Percentiles rank a stretch among this genome's conserved stretches.
These are phyloP conservation scores for Leavenworthia alabamica DNA, from an alignment of 345 rosid genomes.

Conservation along the genomic window DNA sequence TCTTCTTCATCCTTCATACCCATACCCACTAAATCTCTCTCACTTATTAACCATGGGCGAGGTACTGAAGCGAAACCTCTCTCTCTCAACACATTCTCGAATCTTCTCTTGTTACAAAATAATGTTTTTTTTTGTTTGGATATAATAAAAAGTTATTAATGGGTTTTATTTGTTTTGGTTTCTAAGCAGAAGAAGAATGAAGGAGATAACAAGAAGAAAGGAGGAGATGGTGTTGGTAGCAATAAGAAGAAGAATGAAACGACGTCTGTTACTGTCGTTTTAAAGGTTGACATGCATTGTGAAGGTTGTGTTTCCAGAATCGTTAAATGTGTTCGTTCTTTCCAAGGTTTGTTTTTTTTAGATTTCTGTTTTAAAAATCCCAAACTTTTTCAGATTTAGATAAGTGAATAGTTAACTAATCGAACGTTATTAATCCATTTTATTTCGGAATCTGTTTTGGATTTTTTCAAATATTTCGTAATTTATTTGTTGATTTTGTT, in stretches of 20 bases:
- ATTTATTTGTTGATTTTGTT: not conserved
- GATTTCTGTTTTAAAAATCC: not conserved
- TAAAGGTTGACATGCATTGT: slow-evolving; percentile 77
- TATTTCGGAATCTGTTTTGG: not conserved
- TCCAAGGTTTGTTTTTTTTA: slow-evolving; percentile 39
- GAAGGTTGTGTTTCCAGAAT: slow-evolving; percentile 66
- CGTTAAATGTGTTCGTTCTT: slow-evolving; percentile 36
- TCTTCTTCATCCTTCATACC: not conserved
- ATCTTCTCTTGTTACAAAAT: not conserved
- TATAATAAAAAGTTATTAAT: not conserved
- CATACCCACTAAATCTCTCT: slow-evolving; percentile 9
- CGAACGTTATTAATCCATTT: slow-evolving; percentile 18
- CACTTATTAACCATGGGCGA: slow-evolving; percentile 26
- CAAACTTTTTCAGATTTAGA: not conserved
- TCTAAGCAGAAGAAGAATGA: slow-evolving; percentile 30
- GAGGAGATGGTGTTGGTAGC: slow-evolving; percentile 6
- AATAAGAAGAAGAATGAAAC: slow-evolving; percentile 25
- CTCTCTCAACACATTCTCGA: not conserved
- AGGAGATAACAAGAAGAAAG: slow-evolving; percentile 25
- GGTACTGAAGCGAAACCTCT: slow-evolving; percentile 17
- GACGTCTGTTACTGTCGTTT: slow-evolving; percentile 35
- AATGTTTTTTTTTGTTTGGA: not conserved
- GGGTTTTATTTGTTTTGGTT: slow-evolving; percentile 24
- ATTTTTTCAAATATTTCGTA: not conserved
- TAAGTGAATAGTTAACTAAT: not conserved